Evolutionary conservation across 306 rosid species (phyloP), one percentile per base, ranked within the genome.

Genomic region (Dicorynia guianensis): DNA sequence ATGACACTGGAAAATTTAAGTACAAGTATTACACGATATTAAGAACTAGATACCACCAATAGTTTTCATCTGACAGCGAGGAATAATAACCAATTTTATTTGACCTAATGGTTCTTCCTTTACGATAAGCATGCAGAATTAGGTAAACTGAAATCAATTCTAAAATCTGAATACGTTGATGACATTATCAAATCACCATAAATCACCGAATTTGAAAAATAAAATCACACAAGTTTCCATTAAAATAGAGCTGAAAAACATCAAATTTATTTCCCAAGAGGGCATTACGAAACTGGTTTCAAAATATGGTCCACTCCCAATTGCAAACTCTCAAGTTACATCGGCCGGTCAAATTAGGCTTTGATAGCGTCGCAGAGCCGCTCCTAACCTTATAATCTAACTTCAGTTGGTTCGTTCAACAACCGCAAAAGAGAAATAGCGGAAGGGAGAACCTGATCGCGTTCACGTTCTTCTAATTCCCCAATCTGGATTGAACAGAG

Each of bases 401-500:
- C n/a, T n/a, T n/a, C n/a, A n/a, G n/a, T n/a, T n/a, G n/a, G n/a
- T n/a, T n/a, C n/a, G n/a, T n/a, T n/a, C n/a, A n/a, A n/a, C n/a
- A n/a, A n/a, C n/a, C n/a, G n/a, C n/a, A n/a, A n/a, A n/a, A 39
- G 43, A 1, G 43, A 8, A 39, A 39, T 1, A 5, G 7, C 48
- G 46, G 74, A 40, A 57, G 44, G 9, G 11, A 15, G 9, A 11
- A 88, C 98, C 96, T 92, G 85, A 19, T 79, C 93, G 76, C 97
- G 97, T 67, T 92, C 98, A 15, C 98, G 97, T 85, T 92, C 88
- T 92, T 92, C 77, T 92, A 93, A 82, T 92, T 92, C 3, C 71
- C 78, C 10, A 86, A 62, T 58, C 58, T 58, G 2, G 87, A 42
- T 47, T 75, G 81, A 64, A 75, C 30, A 17, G 91, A 40, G 52